phyloP scores from a whole-genome alignment of 306 rosid species.

The Oemleria cerasiformis region DNA sequence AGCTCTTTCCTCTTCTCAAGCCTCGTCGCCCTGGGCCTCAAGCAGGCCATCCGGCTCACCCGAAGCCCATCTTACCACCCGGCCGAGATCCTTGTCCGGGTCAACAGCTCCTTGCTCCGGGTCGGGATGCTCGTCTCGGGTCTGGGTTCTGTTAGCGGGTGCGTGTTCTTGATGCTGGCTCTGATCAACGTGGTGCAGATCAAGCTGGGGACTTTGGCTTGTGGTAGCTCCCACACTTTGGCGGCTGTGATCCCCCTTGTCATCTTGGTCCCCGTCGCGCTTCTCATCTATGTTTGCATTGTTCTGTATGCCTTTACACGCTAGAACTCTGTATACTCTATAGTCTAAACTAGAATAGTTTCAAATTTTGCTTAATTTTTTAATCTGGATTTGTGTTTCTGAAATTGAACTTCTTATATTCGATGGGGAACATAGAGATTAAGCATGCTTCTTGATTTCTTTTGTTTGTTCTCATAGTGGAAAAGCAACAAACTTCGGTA shows the following conservation, averaged over 20 bases:
- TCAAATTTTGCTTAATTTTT: not conserved
- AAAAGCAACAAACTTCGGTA: not conserved
- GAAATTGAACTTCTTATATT: not conserved
- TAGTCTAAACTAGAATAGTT: too few species aligned
- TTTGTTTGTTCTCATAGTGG: not conserved
- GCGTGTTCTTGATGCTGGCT: conserved; percentile 68
- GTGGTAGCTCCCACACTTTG: conserved; percentile 49
- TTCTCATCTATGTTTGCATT: conserved; percentile 44
- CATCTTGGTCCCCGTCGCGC: conserved; percentile 60
- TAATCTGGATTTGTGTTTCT: not conserved
- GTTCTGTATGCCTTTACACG: conserved; percentile 74
- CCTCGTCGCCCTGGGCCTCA: conserved; percentile 79
- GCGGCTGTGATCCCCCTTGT: conserved; percentile 72
- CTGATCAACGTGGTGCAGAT: conserved; percentile 76
- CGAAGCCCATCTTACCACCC: conserved; percentile 42
- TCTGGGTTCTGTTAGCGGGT: conserved; percentile 60
- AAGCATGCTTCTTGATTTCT: not conserved
- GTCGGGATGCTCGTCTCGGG: conserved; percentile 82
- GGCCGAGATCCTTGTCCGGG: conserved; percentile 45
- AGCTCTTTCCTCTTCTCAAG: conserved; percentile 98
- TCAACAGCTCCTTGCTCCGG: conserved; percentile 55
- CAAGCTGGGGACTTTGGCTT: conserved; percentile 77
- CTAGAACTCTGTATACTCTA: conserved; percentile 24
- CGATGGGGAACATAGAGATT: not conserved
- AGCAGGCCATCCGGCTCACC: conserved; percentile 74